A percentile compares a stretch with the other conserved stretches of the same genome.
These are phyloP conservation scores for Coemansia sp. DNA, from an alignment of 192 early-diverging fungal species.

Conservation along the genomic window DNA sequence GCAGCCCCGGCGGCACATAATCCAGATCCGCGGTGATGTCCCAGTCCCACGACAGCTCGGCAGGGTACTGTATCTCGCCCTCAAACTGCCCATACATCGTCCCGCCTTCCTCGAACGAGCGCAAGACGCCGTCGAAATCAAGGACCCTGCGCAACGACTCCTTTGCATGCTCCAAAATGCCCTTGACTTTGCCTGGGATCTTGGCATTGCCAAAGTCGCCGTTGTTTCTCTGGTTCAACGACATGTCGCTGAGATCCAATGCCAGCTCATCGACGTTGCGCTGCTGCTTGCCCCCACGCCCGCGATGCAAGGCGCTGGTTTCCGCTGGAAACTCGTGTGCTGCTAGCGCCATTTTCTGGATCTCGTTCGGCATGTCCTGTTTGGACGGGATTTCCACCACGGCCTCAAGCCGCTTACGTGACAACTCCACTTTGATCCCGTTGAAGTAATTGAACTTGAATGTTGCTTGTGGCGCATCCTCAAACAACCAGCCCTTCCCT, in stretches of 20 bases:
- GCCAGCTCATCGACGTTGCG: conserved; percentile 1
- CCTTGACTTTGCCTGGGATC: conserved; percentile 32
- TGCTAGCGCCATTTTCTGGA: conserved; percentile 41
- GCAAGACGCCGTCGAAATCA: conserved; percentile 25
- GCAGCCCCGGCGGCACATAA: conserved; percentile 28
- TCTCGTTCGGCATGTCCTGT: conserved; percentile 51
- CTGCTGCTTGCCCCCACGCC: background rate
- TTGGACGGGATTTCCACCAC: conserved; percentile 56
- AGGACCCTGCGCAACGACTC: conserved; percentile 29
- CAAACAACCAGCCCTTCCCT: conserved; percentile 69
- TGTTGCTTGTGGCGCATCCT: conserved; percentile 63
- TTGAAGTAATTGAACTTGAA: conserved; percentile 71
- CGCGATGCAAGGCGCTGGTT: background rate
- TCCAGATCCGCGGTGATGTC: conserved; percentile 10
- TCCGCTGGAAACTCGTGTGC: conserved; percentile 5
- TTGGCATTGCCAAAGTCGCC: background rate
- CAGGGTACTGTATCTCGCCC: conserved; percentile 23
- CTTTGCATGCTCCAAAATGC: conserved; percentile 31
- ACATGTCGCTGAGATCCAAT: background rate
- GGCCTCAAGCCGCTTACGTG: conserved; percentile 23
- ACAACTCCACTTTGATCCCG: conserved; percentile 58
- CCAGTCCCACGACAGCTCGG: conserved; percentile 27
- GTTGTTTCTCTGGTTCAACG: background rate
- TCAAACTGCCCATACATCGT: conserved; percentile 2
- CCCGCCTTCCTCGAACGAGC: conserved; percentile 25